Evolutionary conservation across 2,329 filamentous ascomycete species (phyloP), one percentile per base, ranked within the genome.

Genomic region (Ophiostoma angusticollis): DNA sequence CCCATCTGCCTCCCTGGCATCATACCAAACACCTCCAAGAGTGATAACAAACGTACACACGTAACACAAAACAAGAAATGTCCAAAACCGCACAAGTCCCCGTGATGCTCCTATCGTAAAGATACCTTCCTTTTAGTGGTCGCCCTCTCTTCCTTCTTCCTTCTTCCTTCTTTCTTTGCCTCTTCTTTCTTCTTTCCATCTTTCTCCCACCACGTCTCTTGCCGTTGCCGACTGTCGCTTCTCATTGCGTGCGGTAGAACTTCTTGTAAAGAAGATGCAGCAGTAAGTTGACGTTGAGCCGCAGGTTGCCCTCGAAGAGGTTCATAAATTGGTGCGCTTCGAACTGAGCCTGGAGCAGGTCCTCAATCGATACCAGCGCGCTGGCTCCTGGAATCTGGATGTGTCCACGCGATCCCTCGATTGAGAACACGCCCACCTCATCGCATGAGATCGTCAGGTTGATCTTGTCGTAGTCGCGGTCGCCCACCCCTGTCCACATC

Each of bases 201-300:
- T 18, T 7, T 12, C 14, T 2, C 25, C n/a, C 5, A 18, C 4
- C 5, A 16, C 16, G n/a, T n/a, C n/a, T n/a, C n/a, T n/a, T n/a
- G n/a, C n/a, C n/a, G n/a, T n/a, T n/a, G n/a, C n/a, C n/a, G n/a
- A 11, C n/a, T 23, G 11, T 14, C 31, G 28, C 14, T 31, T 35
- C 18, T 30, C 63, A 78, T 53, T 79, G 74, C 44, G 77, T 80
- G 45, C 76, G 67, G 58, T 98, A 98, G 61, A 98, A 98, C 70
- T 98, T 98, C 74, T 93, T 93, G 69, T 96, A 96, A 50, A 98
- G 74, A 59, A 96, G 68, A 70, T 98, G 91, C 67, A 98, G 68
- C 63, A 98, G 76, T 54, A 98, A 61, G 65, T 98, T 98, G 54
- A 98, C 91, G 59, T 96, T 96, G 54, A 98, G 72, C 61, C 82